Percentiles rank a stretch among this genome's conserved stretches.
Evolutionary conservation across 1,139 yeast species (phyloP).

Genomic region (Kurtzmaniella quercitrusa): DNA sequence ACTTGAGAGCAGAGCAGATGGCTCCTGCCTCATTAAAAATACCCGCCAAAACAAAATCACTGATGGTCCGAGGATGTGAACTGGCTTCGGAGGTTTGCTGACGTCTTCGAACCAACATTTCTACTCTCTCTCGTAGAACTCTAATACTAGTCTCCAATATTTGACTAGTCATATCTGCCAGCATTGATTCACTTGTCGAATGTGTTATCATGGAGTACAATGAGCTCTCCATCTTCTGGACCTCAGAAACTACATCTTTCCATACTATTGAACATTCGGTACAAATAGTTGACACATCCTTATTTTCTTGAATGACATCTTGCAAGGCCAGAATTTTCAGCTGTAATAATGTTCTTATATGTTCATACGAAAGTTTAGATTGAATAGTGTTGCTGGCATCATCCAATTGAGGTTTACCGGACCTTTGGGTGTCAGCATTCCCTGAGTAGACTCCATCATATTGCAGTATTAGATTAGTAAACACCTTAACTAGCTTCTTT

Average conservation of each 20-base stretch:
- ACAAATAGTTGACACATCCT: slow-evolving; percentile 24
- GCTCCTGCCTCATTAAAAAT: slow-evolving; percentile 1
- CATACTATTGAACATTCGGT: slow-evolving; percentile 32
- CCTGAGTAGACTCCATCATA: neutral
- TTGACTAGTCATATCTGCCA: neutral
- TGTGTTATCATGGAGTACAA: slow-evolving; percentile 3
- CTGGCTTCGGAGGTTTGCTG: neutral
- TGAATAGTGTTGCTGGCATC: slow-evolving; percentile 32
- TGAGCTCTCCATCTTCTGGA: slow-evolving; percentile 18
- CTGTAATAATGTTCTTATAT: slow-evolving; percentile 26
- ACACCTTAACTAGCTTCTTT: neutral
- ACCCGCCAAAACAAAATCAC: neutral
- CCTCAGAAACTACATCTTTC: slow-evolving; percentile 31
- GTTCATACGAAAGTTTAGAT: slow-evolving; percentile 31
- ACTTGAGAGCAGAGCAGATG: neutral
- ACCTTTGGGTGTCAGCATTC: neutral
- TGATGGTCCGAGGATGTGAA: neutral
- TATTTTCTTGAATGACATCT: slow-evolving; percentile 21
- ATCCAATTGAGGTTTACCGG: slow-evolving; percentile 17
- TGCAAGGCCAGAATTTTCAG: slow-evolving; percentile 27
- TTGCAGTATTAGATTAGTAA: neutral
- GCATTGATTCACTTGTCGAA: neutral
- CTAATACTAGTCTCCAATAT: slow-evolving; percentile 1
- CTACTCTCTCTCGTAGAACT: slow-evolving; percentile 1
- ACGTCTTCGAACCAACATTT: neutral